A percentile compares a stretch with the other conserved stretches of the same genome.
These are phyloP conservation scores for Ophiosphaerella narmari DNA, from an alignment of 2,329 filamentous ascomycete species.

Conservation along the genomic window DNA sequence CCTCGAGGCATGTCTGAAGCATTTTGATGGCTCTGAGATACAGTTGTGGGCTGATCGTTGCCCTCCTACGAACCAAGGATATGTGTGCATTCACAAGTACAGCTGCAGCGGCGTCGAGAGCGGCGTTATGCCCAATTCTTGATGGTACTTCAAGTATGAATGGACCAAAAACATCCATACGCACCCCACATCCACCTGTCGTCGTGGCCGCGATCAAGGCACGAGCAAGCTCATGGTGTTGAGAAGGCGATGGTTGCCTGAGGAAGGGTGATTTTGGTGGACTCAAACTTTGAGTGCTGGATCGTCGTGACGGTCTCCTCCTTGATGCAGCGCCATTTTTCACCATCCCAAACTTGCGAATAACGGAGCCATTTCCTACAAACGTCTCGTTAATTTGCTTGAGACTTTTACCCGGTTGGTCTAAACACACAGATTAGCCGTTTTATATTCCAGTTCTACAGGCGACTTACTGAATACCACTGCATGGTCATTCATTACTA, in stretches of 20 bases:
- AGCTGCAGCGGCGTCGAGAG: constrained; percentile 37
- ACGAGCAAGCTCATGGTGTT: constrained; percentile 33
- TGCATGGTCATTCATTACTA: not conserved
- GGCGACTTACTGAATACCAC: constrained; percentile 1
- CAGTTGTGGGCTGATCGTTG: constrained; percentile 26
- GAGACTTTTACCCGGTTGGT: constrained; percentile 15
- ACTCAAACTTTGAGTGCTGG: constrained; percentile 15
- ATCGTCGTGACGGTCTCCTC: constrained; percentile 11
- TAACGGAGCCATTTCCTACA: constrained; percentile 31
- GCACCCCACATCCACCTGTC: constrained; percentile 34
- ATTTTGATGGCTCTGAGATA: constrained; percentile 39
- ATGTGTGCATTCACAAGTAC: constrained; percentile 36
- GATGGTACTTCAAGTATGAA: constrained; percentile 38
- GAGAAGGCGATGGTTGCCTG: constrained; percentile 30
- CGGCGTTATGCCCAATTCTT: constrained; percentile 37
- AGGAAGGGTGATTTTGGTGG: constrained; percentile 21
- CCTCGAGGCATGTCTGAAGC: constrained; percentile 33
- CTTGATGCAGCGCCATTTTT: constrained; percentile 4
- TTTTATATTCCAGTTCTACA: not conserved
- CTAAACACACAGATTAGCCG: constrained; percentile 10
- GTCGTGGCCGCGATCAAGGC: constrained; percentile 30
- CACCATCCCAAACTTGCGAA: constrained; percentile 36
- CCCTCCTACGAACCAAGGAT: constrained; percentile 30
- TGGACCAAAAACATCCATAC: constrained; percentile 37
- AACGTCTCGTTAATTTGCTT: constrained; percentile 32